Evolutionary conservation across 306 rosid genomes (phyloP), one percentile per base, ranked within the genome.

Genomic region (Prinsepia uniflora): DNA sequence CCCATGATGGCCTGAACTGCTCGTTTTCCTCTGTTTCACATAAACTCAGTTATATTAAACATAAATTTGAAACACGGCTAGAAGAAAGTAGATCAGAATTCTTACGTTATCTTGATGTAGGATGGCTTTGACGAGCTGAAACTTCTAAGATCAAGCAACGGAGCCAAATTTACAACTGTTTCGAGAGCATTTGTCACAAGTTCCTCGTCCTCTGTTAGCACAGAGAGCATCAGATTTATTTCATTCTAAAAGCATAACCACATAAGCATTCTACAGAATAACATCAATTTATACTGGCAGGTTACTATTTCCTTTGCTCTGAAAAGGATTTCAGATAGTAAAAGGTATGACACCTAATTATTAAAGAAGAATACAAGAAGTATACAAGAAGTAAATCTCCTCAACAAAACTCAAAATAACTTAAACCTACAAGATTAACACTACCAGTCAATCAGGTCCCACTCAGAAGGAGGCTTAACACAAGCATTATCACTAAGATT

Each of bases 131-230:
- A 83, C 57, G 99, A 91, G 85, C 96, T 86, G 79, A 94, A 91
- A 65, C 91, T 87, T 48, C 95, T 87, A 80, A 95, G 99, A 79
- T 95, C 99, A 73, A 91, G 86, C 19, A 86, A 74, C 0, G 99
- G 99, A 72, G 96, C 96, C 88, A 95, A 87, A 82, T 95, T 95
- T 74, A 91, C 97, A 80, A 95, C 83, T 65, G 99, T 89, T 91
- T 95, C 97, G 5, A 95, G 87, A 56, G 97, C 88, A 84, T 95
- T 95, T 67, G 97, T 89, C 77, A 95, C 97, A 81, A 95, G 96
- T 81, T 95, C 99, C 78, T 95, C 97, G 73, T 95, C 99, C 96
- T 91, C 99, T 95, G 84, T 74, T 62, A 70, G 74, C 55, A 83
- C 71, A 49, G 7, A 64, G 72, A 71, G 71, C 60, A 63, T 67